These are phyloP conservation scores for Ophiognomonia clavigignenti-juglandacearum DNA, from an alignment of 2,329 filamentous ascomycete genomes.

Conservation along the genomic window DNA sequence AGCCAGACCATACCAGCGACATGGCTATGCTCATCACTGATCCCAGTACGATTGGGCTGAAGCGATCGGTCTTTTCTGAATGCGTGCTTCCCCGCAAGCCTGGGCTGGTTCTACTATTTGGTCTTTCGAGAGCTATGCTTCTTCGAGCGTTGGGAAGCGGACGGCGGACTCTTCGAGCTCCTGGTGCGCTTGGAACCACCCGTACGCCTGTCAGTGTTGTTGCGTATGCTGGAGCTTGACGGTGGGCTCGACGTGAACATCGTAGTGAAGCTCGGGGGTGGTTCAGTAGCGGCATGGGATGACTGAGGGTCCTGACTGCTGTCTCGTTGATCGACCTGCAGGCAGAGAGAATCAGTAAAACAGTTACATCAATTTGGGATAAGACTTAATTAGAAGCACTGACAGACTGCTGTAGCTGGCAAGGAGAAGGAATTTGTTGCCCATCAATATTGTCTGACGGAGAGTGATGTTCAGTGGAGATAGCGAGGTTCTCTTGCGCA, in stretches of 20 bases:
- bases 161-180: background rate
- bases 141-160: background rate
- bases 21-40: too few relatives aligned
- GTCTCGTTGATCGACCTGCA: conserved; percentile 14
- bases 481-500: conserved; percentile 2
- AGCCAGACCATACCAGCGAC: too few relatives aligned
- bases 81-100: too few relatives aligned
- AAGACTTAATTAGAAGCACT: background rate
- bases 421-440: background rate
- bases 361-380: conserved; percentile 6
- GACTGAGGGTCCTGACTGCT: conserved; percentile 13
- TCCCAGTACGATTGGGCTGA: too few relatives aligned
- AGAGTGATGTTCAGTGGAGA: conserved; percentile 11
- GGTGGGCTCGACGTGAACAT: conserved; percentile 15
- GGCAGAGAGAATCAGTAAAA: conserved; percentile 17
- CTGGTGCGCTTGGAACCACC: background rate
- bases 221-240: background rate
- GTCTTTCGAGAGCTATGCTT: background rate
- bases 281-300: conserved; percentile 11
- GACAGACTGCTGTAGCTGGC: background rate
- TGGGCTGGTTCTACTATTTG: background rate
- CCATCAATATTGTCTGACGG: background rate
- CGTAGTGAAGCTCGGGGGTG: conserved; percentile 15
- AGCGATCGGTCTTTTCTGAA: too few relatives aligned
- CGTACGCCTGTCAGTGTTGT: background rate